Conservation (phyloP, 495 filamentous ascomycete genomes). For the Trichocladium antarcticum region DNA sequence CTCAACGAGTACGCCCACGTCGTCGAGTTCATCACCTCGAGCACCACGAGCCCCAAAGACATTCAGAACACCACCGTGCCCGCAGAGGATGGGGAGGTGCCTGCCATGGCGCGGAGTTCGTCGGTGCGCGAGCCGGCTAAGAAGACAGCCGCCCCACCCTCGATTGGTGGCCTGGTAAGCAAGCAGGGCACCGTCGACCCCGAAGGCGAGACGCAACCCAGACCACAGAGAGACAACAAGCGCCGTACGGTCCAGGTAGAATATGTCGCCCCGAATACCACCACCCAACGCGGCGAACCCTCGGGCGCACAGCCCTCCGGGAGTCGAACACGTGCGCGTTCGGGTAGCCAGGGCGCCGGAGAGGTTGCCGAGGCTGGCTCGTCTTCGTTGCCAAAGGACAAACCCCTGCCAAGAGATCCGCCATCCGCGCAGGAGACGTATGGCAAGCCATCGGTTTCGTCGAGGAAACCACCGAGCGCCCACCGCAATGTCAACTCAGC, state of each 20-base stretch:
- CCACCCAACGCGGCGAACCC: slow-evolving; percentile 51
- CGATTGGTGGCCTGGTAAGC: slow-evolving; percentile 57
- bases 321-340: slow-evolving; percentile 42
- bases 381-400: slow-evolving; percentile 35
- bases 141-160: slow-evolving; percentile 40
- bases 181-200: slow-evolving; percentile 69
- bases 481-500: slow-evolving; percentile 35
- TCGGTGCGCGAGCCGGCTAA: slow-evolving; percentile 86
- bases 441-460: slow-evolving; percentile 30
- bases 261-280: slow-evolving; percentile 85
- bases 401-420: slow-evolving; percentile 44
- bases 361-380: slow-evolving; percentile 25
- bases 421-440: slow-evolving; percentile 34
- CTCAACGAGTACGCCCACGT: slow-evolving; percentile 90
- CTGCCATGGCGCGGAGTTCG: slow-evolving; percentile 62
- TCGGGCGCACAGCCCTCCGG: slow-evolving; percentile 18
- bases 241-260: slow-evolving; percentile 93
- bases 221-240: slow-evolving; percentile 72
- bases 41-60: slow-evolving; percentile 75
- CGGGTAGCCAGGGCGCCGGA: slow-evolving; percentile 38
- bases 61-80: slow-evolving; percentile 71
- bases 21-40: slow-evolving; percentile 92
- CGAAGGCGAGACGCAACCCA: slow-evolving; percentile 40
- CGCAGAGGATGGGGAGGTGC: slow-evolving; percentile 51
- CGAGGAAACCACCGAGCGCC: slow-evolving; percentile 37